Conservation (phyloP, 805 yeast species). For the Millerozyma acaciae region DNA sequence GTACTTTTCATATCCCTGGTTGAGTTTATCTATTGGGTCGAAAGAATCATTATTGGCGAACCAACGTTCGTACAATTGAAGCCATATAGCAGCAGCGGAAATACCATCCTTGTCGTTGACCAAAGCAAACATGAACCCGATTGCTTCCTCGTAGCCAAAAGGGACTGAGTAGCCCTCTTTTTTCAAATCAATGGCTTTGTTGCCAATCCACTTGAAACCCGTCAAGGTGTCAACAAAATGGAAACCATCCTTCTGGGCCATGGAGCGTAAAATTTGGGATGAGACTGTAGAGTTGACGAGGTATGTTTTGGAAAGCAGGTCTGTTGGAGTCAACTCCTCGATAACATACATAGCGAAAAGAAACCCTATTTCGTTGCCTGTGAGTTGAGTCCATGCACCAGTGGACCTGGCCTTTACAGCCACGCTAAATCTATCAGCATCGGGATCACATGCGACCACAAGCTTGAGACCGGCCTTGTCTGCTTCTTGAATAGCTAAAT, state of each 20-base stretch:
- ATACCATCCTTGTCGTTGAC: slow-evolving; percentile 94
- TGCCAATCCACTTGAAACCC: slow-evolving; percentile 98
- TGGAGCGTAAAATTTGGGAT: slow-evolving; percentile 68
- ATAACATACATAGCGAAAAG: slow-evolving; percentile 69
- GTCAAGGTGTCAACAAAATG: slow-evolving; percentile 79
- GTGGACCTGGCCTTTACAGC: slow-evolving; percentile 50
- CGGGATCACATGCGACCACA: slow-evolving; percentile 92
- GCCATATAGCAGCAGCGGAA: slow-evolving; percentile 69
- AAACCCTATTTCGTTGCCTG: slow-evolving; percentile 89
- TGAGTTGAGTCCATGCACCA: slow-evolving; percentile 68
- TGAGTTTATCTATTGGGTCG: slow-evolving; percentile 48
- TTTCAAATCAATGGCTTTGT: slow-evolving; percentile 72
- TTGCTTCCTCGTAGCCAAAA: slow-evolving; percentile 93
- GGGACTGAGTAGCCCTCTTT: slow-evolving; percentile 65
- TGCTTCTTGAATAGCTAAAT: slow-evolving; percentile 63
- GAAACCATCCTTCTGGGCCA: slow-evolving; percentile 63
- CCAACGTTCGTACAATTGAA: slow-evolving; percentile 65
- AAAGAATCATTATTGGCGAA: slow-evolving; percentile 21
- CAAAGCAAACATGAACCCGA: slow-evolving; percentile 84
- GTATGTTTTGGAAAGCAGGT: slow-evolving; percentile 37
- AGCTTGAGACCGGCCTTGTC: slow-evolving; percentile 44
- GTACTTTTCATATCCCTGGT: slow-evolving; percentile 55
- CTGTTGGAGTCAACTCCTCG: slow-evolving; percentile 24
- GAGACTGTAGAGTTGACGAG: slow-evolving; percentile 89
- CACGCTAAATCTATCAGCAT: slow-evolving; percentile 89